A percentile compares a stretch with the other conserved stretches of the same genome.
These are phyloP conservation scores for Cucumis hystrix DNA, from an alignment of 306 rosid species.

Conservation along the genomic window DNA sequence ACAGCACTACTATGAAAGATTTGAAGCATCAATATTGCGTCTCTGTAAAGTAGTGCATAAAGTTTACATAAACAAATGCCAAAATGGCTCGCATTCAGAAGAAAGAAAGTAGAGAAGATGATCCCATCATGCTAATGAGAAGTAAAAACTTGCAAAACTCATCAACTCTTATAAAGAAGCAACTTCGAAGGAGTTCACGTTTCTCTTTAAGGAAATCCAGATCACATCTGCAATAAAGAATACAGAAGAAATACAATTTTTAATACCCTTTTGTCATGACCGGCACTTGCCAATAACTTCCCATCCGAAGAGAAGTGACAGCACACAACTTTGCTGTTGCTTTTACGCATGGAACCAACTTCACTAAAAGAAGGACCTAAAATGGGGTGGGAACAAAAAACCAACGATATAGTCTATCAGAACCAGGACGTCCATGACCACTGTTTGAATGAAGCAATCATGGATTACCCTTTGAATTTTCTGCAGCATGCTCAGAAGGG, in stretches of 20 bases:
- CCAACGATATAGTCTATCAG: constrained; percentile 10
- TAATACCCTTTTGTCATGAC: constrained; percentile 94
- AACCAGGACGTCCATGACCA: constrained; percentile 13
- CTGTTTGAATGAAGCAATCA: constrained; percentile 14
- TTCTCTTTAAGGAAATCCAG: neutral
- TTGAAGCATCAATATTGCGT: neutral
- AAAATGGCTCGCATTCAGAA: neutral
- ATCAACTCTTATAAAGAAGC: neutral
- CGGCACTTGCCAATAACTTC: constrained; percentile 86
- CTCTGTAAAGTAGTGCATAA: neutral
- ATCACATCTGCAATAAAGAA: constrained; percentile 3
- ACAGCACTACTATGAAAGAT: neutral
- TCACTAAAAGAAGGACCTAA: constrained; percentile 72
- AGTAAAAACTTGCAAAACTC: neutral
- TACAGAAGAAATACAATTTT: neutral
- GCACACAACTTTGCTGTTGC: constrained; percentile 75
- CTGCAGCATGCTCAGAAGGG: constrained; percentile 72
- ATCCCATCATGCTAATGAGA: neutral
- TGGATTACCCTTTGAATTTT: constrained; percentile 62
- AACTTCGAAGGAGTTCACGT: constrained; percentile 8
- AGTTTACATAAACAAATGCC: neutral
- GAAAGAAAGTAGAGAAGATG: neutral
- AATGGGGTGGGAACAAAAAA: constrained; percentile 13
- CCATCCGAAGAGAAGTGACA: constrained; percentile 98
- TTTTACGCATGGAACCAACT: constrained; percentile 68